Base-by-base conservation (phyloP, 306 rosid species). In the Castanopsis chinensis region DNA sequence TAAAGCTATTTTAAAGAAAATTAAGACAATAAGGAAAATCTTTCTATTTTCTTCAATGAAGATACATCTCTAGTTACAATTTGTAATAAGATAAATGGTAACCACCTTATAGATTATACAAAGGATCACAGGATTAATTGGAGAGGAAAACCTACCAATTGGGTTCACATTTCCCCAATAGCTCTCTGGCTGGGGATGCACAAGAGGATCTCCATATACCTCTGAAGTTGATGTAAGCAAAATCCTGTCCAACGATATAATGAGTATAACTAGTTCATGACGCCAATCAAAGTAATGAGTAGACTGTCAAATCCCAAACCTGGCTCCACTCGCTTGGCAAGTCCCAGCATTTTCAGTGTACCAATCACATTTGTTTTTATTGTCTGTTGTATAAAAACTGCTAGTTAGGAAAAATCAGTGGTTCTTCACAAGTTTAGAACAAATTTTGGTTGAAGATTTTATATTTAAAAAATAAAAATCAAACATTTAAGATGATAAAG, bases 81-180 rank as follows among this genome's bases (percentile, higher is more conserved):
- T 49, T 32, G 64, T 25, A 68, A 75, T 32, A 32, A 37, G 21
- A 69, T 55, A 73, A 57, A 58, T 61, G 28, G 28, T 59, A 60
- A 71, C 12, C 72, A 73, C 78, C 60, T 72, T 35, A 45, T 61
- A 57, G 58, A 64, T 85, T 73, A 76, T 65, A 69, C 65, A 13
- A 56, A 75, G 56, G 21, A 45, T n/a, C 41, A 77, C 55, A 73
- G 55, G 51, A 37, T 28, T 78, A 75, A 87, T 77, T 25, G 19
- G 75, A 77, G 78, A 64, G 32, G 82, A 82, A n/a, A 70, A 80
- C 76, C 56, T 90, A 95, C 99, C 99, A 57, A 90, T 95, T 51
- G 99, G 99, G 85, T 95, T 95, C 33, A 95, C 99, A 89, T 95
- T 95, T 64, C 99, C 99, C 99, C 99, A 92, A 56, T 95, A 95